These are phyloP conservation scores for Asparagopsis taxiformis DNA, from an alignment of 31 red algal genomes.

Conservation along the genomic window DNA sequence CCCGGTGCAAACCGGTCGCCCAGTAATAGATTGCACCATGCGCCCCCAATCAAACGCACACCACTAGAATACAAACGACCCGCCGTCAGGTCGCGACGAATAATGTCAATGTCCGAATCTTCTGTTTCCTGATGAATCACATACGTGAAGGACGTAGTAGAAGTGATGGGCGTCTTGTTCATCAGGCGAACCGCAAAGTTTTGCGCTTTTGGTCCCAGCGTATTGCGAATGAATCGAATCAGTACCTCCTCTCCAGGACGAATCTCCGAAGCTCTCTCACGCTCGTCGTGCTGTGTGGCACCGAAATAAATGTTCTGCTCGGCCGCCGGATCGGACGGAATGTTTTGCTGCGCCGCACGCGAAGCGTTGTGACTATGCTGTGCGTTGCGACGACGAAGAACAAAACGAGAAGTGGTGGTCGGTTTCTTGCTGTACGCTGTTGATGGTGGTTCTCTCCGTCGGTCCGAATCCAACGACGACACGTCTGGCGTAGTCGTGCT, in stretches of 20 bases:
- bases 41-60: conserved; percentile 11
- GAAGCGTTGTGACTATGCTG: too few species aligned
- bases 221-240: conserved; percentile 4
- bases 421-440: too few species aligned
- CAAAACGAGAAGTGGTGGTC: too few species aligned
- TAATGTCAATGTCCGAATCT: conserved; percentile 16
- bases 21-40: conserved; percentile 34
- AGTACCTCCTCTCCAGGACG: conserved; percentile 30
- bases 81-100: conserved; percentile 11
- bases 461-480: too few species aligned
- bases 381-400: too few species aligned
- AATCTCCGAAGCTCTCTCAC: too few species aligned
- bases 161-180: conserved; percentile 34
- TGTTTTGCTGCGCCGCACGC: too few species aligned
- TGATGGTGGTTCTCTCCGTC: too few species aligned
- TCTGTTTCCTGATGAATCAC: conserved; percentile 22
- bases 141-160: conserved; percentile 2
- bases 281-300: too few species aligned
- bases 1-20: conserved; percentile 31
- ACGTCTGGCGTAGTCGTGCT: too few species aligned
- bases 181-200: conserved; percentile 10
- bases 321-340: too few species aligned
- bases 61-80: conserved; percentile 3
- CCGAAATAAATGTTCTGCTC: too few species aligned
- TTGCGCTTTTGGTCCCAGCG: conserved; percentile 9